Percentiles rank a stretch among this genome's conserved stretches.
phyloP scores from a whole-genome alignment of 2,329 filamentous ascomycete genomes.

The Hymenoscyphus occultus region DNA sequence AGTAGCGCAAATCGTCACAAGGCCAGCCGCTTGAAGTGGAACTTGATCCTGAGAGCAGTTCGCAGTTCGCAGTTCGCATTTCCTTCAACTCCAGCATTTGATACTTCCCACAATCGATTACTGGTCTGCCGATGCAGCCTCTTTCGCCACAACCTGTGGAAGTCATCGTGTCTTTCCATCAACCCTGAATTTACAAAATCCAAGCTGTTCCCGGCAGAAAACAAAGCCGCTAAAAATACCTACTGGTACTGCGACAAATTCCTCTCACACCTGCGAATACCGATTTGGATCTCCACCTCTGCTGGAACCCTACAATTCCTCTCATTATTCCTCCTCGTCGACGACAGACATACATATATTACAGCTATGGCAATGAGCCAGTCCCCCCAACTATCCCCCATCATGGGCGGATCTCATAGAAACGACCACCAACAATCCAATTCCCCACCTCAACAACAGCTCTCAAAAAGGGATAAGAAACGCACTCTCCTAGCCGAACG shows the following conservation, averaged over 20 bases:
- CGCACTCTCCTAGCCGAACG: conserved; percentile 79
- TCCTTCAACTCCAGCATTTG: not conserved
- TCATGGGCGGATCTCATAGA: conserved; percentile 27
- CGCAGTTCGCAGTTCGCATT: not conserved
- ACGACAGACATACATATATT: not conserved
- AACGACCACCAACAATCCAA: conserved; percentile 33
- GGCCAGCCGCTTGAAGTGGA: too few relatives aligned
- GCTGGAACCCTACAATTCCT: not conserved
- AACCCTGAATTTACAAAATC: not conserved
- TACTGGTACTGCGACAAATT: not conserved
- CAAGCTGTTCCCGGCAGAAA: not conserved
- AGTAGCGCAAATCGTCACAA: too few relatives aligned
- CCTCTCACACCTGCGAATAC: not conserved
- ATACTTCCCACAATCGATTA: not conserved
- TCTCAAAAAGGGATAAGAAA: conserved; percentile 86
- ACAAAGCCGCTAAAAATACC: not conserved
- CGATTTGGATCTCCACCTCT: not conserved
- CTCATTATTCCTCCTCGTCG: not conserved
- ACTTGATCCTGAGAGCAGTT: too few relatives aligned
- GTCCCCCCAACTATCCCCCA: conserved; percentile 33
- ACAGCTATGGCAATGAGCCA: conserved; percentile 31
- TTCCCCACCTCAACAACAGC: conserved; percentile 33
- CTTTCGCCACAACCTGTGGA: not conserved
- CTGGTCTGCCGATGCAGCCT: not conserved
- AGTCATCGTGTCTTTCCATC: not conserved